Conservation (phyloP, 306 rosid species). For the Argentina anserina region DNA sequence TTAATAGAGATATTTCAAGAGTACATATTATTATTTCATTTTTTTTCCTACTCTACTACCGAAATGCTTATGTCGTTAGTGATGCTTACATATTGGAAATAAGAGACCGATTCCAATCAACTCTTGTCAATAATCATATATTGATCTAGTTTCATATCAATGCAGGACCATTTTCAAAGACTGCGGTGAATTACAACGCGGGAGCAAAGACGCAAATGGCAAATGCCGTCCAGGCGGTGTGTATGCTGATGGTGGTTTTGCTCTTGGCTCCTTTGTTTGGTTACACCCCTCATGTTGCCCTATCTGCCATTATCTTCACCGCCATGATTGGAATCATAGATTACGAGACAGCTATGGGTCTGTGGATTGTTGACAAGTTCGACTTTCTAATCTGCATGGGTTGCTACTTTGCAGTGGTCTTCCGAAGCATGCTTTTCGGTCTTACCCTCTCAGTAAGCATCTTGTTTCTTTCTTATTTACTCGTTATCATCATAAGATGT, state of each 20-base stretch:
- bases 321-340: constrained; percentile 82
- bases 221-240: constrained; percentile 50
- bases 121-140: background rate
- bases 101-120: background rate
- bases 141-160: background rate
- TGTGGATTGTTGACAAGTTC: constrained; percentile 75
- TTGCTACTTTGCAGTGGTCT: constrained; percentile 57
- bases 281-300: constrained; percentile 77
- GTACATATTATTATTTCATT: no score
- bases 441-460: constrained; percentile 61
- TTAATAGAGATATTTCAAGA: no score
- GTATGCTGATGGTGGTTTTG: constrained; percentile 50
- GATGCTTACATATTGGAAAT: background rate
- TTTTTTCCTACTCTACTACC: no score
- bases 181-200: constrained; percentile 83
- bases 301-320: constrained; percentile 69
- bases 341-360: constrained; percentile 37
- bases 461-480: background rate
- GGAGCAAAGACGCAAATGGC: constrained; percentile 69
- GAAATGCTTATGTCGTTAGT: no score
- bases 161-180: constrained; percentile 92
- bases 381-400: constrained; percentile 72
- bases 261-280: constrained; percentile 80
- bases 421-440: constrained; percentile 65
- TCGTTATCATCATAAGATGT: no score